Conservation (phyloP, 225 moss, liverwort and hornwort genomes). For the Sphagnum tenellum region DNA sequence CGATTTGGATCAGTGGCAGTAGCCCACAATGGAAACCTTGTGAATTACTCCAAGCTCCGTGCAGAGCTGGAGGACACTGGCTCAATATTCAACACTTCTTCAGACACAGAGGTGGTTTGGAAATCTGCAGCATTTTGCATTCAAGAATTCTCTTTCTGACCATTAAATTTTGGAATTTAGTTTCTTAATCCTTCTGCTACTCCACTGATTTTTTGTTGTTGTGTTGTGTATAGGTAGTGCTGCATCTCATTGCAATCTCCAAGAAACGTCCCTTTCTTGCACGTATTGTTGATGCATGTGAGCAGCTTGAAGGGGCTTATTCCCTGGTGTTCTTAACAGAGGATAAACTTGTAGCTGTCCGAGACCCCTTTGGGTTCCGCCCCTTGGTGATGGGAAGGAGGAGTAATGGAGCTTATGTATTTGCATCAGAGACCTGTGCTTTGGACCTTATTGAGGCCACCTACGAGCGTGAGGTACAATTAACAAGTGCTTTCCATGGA, state of each 20-base stretch:
- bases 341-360: conserved; percentile 81
- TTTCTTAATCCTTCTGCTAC: too few species aligned
- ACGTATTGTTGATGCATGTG: conserved; percentile 89
- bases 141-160: too few species aligned
- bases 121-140: too few species aligned
- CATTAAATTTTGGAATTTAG: too few species aligned
- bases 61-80: conserved; percentile 81
- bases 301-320: conserved; percentile 90
- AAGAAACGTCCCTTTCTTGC: conserved; percentile 88
- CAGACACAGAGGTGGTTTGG: conserved; percentile 63
- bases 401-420: conserved; percentile 72
- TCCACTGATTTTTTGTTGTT: not conserved
- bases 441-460: conserved; percentile 77
- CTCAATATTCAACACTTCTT: conserved; percentile 91
- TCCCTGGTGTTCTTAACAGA: conserved; percentile 85
- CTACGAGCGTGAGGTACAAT: conserved; percentile 66
- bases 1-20: conserved; percentile 80
- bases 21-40: conserved; percentile 91
- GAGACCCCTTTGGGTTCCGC: conserved; percentile 88
- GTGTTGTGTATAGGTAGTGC: conserved; percentile 30
- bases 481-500: too few species aligned
- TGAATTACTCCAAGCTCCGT: conserved; percentile 87
- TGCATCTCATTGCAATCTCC: conserved; percentile 82
- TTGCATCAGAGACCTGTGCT: conserved; percentile 92
- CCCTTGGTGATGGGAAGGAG: conserved; percentile 89